Conservation (phyloP, 345 rosid genomes). For the Combretum micranthum region DNA sequence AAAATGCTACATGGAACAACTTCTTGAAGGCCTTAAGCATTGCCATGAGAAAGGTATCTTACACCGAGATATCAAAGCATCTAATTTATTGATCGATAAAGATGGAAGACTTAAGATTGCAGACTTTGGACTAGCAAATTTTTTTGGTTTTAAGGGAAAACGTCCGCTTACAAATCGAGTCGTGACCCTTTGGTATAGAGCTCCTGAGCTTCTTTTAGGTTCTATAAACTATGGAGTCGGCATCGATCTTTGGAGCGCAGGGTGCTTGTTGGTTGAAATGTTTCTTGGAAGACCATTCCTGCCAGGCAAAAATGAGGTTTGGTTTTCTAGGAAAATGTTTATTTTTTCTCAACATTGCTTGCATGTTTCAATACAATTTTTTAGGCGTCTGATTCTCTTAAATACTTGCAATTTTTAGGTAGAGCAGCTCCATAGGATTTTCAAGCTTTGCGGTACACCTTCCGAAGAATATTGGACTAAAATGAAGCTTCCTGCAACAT, state of each 20-base stretch:
- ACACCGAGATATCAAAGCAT: slow-evolving; percentile 79
- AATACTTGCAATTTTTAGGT: slow-evolving; percentile 30
- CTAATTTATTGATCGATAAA: slow-evolving; percentile 64
- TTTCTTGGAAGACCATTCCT: slow-evolving; percentile 63
- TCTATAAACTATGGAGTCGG: slow-evolving; percentile 82
- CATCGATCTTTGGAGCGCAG: slow-evolving; percentile 83
- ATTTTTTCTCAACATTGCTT: too few relatives aligned
- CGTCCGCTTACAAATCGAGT: slow-evolving; percentile 66
- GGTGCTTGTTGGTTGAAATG: slow-evolving; percentile 80
- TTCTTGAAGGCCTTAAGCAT: slow-evolving; percentile 73
- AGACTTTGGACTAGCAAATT: slow-evolving; percentile 78
- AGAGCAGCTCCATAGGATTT: slow-evolving; percentile 86
- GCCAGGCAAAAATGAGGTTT: slow-evolving; percentile 91
- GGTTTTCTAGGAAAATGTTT: not conserved
- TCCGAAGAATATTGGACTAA: slow-evolving; percentile 78
- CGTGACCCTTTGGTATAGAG: slow-evolving; percentile 89
- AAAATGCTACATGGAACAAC: slow-evolving; percentile 76
- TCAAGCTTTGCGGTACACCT: slow-evolving; percentile 84
- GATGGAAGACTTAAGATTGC: slow-evolving; percentile 74
- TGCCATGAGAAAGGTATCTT: slow-evolving; percentile 78
- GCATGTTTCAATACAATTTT: too few relatives aligned
- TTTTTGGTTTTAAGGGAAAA: slow-evolving; percentile 40
- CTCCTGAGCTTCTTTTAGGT: slow-evolving; percentile 75
- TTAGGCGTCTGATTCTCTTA: not conserved
- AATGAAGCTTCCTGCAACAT: slow-evolving; percentile 58